These are phyloP conservation scores for thale cress (Arabidopsis thaliana) DNA, from an alignment of 345 rosid genomes.

Conservation along the genomic window TAIR10.1 NC_003071.7:19142001-19142500, in stretches of 20 bases:
- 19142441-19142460: neutral
- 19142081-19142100: neutral
- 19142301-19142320: slow-evolving; percentile 1
- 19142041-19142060: neutral
- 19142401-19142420: neutral
- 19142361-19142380: neutral
- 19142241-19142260: neutral
- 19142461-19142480: neutral
- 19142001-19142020: neutral
- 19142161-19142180: neutral
- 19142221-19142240: neutral
- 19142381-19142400: neutral
- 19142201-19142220: neutral
- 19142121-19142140: slow-evolving; percentile 1
- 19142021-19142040: neutral
- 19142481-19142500: neutral
- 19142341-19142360: slow-evolving; percentile 1
- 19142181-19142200: slow-evolving; percentile 1
- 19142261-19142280: slow-evolving; percentile 1
- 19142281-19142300: neutral
- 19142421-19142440: neutral
- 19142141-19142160: neutral
- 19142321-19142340: slow-evolving; percentile 19
- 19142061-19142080: neutral
- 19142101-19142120: slow-evolving; percentile 5